phyloP scores from a whole-genome alignment of 164 flowering plant genomes.

The Magnolia changhungtana region DNA sequence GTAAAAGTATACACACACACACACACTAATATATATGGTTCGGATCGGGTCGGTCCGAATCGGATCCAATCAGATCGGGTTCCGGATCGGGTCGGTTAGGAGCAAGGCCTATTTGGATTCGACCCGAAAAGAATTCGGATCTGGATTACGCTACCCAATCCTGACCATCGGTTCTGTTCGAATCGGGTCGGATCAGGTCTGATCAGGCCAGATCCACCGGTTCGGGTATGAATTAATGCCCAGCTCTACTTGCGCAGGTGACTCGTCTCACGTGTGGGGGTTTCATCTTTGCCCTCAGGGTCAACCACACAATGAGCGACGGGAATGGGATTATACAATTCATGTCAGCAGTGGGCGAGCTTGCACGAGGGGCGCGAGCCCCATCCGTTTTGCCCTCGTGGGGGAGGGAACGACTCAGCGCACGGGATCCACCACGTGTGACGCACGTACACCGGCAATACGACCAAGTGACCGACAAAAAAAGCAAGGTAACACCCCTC shows the following conservation, averaged over 20 bases:
- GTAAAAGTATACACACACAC: too few relatives aligned
- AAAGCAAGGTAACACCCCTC: neutral
- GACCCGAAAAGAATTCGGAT: too few relatives aligned
- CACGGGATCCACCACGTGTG: slow-evolving; percentile 22
- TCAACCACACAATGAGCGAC: slow-evolving; percentile 39
- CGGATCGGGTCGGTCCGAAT: too few relatives aligned
- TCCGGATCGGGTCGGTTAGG: too few relatives aligned
- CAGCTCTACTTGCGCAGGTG: slow-evolving; percentile 12
- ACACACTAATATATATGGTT: too few relatives aligned
- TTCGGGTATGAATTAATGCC: too few relatives aligned
- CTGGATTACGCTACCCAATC: too few relatives aligned
- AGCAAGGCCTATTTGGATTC: too few relatives aligned
- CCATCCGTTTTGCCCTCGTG: slow-evolving; percentile 35
- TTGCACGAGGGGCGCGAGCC: slow-evolving; percentile 22
- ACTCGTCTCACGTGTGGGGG: slow-evolving; percentile 50
- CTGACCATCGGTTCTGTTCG: too few relatives aligned
- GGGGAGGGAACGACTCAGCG: slow-evolving; percentile 21
- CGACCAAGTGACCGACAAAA: slow-evolving; percentile 9
- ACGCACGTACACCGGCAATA: slow-evolving; percentile 24
- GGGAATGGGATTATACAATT: slow-evolving; percentile 27
- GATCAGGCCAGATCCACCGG: too few relatives aligned
- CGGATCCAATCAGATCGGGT: too few relatives aligned
- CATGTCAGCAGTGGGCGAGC: slow-evolving; percentile 22
- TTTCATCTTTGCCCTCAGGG: slow-evolving; percentile 23
- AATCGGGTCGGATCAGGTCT: too few relatives aligned